A percentile compares a stretch with the other conserved stretches of the same genome.
These are phyloP conservation scores for Manihot esculenta DNA, from an alignment of 441 rosid genomes.

Conservation along the genomic window DNA sequence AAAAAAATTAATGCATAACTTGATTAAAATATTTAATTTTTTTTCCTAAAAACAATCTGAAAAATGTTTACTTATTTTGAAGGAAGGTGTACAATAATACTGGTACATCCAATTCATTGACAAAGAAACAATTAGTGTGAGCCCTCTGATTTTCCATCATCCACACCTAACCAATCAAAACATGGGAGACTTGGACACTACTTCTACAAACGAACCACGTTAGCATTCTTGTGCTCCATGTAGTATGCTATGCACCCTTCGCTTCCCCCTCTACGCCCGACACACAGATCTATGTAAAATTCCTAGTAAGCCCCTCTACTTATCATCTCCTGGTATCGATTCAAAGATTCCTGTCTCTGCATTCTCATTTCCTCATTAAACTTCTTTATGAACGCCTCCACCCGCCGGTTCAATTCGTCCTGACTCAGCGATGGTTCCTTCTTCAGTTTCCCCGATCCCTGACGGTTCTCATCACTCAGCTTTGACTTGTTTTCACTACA, in stretches of 20 bases:
- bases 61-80: no score
- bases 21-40: no score
- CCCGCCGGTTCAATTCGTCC: slow-evolving; percentile 83
- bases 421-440: slow-evolving; percentile 73
- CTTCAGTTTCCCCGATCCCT: slow-evolving; percentile 42
- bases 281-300: background rate
- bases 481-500: slow-evolving; percentile 38
- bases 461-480: slow-evolving; percentile 13
- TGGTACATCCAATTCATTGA: no score
- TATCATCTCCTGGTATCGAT: slow-evolving; percentile 48
- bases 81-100: no score
- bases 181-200: no score
- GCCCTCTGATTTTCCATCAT: no score
- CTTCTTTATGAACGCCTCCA: slow-evolving; percentile 74
- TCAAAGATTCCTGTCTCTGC: slow-evolving; percentile 61
- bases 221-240: background rate
- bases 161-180: no score
- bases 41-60: no score
- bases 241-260: background rate
- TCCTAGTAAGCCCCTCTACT: slow-evolving; percentile 23
- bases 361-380: slow-evolving; percentile 78
- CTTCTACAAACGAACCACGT: background rate
- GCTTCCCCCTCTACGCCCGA: background rate
- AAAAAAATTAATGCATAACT: no score
- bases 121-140: no score